phyloP scores from a whole-genome alignment of 768 basidiomycete species.

The Leccinum boreale region DNA sequence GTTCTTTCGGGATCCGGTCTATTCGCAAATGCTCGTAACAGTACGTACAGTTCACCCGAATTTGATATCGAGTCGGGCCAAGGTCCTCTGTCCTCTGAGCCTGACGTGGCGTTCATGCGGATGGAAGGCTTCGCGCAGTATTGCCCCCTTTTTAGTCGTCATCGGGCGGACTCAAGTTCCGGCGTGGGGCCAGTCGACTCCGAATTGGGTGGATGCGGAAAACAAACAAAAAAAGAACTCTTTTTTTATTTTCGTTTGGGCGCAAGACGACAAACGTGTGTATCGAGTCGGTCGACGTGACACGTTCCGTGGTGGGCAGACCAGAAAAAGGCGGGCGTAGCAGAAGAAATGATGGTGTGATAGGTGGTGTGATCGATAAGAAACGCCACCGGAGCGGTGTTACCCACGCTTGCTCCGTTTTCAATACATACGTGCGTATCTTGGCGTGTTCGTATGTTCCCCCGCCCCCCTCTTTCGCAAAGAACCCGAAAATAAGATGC shows the following conservation, averaged over 20 bases:
- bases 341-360: background rate
- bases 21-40: background rate
- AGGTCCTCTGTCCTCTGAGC: background rate
- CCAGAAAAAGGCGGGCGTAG: background rate
- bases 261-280: background rate
- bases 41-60: background rate
- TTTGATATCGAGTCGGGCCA: conserved; percentile 2
- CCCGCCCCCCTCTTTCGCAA: background rate
- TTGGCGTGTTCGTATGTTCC: background rate
- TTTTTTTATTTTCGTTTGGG: background rate
- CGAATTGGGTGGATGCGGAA: background rate
- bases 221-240: background rate
- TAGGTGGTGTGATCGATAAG: background rate
- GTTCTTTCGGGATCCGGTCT: background rate
- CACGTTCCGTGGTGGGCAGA: conserved; percentile 16
- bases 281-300: conserved; percentile 18
- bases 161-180: conserved; percentile 11
- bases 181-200: background rate
- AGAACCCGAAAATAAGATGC: background rate
- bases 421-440: background rate
- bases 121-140: background rate
- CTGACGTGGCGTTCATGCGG: background rate
- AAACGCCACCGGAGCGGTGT: background rate
- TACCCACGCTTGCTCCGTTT: background rate
- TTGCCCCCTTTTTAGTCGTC: background rate